Evolutionary conservation across 83 land plant species (phyloP).

Genomic region (Thuja plicata): DNA sequence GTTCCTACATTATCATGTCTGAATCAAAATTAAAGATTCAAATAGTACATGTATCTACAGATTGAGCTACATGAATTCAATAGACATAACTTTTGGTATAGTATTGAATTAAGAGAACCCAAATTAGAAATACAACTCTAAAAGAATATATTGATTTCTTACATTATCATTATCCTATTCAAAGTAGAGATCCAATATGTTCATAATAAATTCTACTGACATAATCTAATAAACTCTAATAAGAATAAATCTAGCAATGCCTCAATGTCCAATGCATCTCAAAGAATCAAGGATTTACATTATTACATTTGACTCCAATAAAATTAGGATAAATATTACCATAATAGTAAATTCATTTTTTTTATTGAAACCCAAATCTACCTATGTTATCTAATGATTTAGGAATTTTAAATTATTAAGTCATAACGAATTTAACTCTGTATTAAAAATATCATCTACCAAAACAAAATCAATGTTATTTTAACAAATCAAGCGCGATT

Average conservation of each 20-base stretch:
- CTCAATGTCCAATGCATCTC: neutral
- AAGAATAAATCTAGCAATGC: neutral
- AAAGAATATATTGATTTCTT: neutral
- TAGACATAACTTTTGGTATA: no score
- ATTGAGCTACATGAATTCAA: no score
- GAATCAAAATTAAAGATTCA: neutral
- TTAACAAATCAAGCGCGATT: neutral
- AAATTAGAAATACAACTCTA: neutral
- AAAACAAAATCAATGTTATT: neutral
- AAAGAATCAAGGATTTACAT: neutral
- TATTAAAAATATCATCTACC: neutral
- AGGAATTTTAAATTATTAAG: neutral
- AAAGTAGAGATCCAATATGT: neutral
- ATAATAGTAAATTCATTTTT: neutral
- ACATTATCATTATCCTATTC: no score
- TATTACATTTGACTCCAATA: neutral
- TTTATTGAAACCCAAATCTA: neutral
- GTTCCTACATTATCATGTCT: neutral
- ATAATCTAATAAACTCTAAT: neutral
- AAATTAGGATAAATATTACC: neutral
- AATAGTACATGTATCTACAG: no score
- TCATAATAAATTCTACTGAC: neutral
- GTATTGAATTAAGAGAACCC: no score
- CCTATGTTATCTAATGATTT: neutral
- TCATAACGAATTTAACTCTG: neutral